A percentile compares a stretch with the other conserved stretches of the same genome.
phyloP scores from a whole-genome alignment of 305 asterid species.

The Fraxinus xanthoxyloides region DNA sequence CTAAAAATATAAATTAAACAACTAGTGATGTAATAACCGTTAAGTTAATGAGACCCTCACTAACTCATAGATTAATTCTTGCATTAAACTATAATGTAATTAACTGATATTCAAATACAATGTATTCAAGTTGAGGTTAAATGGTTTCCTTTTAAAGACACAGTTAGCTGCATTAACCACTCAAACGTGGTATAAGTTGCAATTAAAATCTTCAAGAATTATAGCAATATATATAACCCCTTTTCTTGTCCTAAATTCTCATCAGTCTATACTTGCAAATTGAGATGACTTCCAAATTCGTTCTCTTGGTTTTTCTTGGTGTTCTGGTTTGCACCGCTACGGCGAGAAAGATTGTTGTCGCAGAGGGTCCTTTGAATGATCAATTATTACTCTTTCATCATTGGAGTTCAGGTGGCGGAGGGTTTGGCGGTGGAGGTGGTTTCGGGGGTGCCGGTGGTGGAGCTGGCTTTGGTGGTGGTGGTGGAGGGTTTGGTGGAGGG shows the following conservation, averaged over 20 bases:
- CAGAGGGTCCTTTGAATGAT: conserved; percentile 5
- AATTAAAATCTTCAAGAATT: not conserved
- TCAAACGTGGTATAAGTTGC: not conserved
- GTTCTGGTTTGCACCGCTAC: conserved; percentile 5
- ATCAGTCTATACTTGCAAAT: not conserved
- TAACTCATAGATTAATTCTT: not conserved
- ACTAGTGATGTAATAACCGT: not conserved
- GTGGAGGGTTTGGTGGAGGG: not conserved
- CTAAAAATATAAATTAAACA: no score
- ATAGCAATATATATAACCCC: not conserved
- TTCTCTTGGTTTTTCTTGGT: conserved; percentile 6
- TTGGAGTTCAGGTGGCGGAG: conserved; percentile 20
- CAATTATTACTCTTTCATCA: not conserved
- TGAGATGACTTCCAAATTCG: not conserved
- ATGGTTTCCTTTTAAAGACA: not conserved
- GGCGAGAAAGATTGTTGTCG: not conserved
- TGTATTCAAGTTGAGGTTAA: not conserved
- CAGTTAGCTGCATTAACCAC: not conserved
- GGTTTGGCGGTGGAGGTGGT: not conserved
- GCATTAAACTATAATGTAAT: not conserved
- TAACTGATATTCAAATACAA: not conserved
- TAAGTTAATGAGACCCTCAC: not conserved
- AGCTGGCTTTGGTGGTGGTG: conserved; percentile 3
- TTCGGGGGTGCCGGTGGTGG: conserved; percentile 9
- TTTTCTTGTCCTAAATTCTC: not conserved